phyloP scores from a whole-genome alignment of 148 eudicot genomes.

The Oxyria digyna region DNA sequence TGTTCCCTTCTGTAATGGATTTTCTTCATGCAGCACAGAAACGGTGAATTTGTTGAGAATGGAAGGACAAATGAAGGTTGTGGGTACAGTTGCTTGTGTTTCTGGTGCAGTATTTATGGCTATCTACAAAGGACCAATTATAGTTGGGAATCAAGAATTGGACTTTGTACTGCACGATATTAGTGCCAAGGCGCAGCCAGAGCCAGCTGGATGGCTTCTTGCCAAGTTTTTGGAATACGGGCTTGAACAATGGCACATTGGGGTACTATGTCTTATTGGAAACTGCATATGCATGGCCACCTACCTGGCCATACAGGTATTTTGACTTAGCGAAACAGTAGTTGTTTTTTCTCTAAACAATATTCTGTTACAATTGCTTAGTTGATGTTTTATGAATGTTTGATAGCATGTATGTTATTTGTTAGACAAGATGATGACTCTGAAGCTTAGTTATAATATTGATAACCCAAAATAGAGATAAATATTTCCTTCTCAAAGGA shows the following conservation, averaged over 20 bases:
- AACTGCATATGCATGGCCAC: constrained; percentile 96
- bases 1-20: not conserved
- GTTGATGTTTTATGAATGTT: not conserved
- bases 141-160: constrained; percentile 45
- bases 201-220: constrained; percentile 66
- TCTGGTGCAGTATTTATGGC: constrained; percentile 89
- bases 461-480: too few relatives aligned
- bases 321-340: not conserved
- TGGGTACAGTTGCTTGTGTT: constrained; percentile 75
- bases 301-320: constrained; percentile 86
- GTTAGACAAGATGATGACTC: too few relatives aligned
- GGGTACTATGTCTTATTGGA: constrained; percentile 79
- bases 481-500: too few relatives aligned
- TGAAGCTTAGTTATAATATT: too few relatives aligned
- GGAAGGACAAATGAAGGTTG: constrained; percentile 84
- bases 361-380: not conserved
- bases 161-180: constrained; percentile 39
- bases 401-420: not conserved
- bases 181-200: constrained; percentile 68
- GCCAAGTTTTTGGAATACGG: constrained; percentile 44
- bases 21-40: constrained; percentile 80
- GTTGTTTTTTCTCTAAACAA: not conserved
- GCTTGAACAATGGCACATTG: constrained; percentile 70
- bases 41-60: constrained; percentile 54
- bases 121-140: constrained; percentile 63